These are phyloP conservation scores for Stagonosporopsis rhizophila DNA, from an alignment of 2,329 filamentous ascomycete genomes.

Conservation along the genomic window DNA sequence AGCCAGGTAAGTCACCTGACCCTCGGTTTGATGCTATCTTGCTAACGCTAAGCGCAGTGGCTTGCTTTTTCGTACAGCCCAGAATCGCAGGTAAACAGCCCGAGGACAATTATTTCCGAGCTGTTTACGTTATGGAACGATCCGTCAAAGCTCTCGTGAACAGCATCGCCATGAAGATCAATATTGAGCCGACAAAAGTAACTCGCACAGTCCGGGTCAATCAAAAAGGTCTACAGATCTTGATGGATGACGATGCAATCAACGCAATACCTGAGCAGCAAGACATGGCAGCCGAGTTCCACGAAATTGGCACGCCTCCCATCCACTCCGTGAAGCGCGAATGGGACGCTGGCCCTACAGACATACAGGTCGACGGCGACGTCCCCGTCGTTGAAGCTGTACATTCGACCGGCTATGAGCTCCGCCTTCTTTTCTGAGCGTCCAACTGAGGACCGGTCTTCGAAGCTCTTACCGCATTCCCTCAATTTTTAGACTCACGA, in stretches of 20 bases:
- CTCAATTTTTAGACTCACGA: slow-evolving; percentile 25
- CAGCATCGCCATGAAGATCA: slow-evolving; percentile 79
- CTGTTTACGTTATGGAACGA: slow-evolving; percentile 82
- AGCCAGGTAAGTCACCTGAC: slow-evolving; percentile 60
- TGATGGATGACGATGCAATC: slow-evolving; percentile 90
- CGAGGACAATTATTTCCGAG: slow-evolving; percentile 75
- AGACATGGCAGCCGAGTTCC: slow-evolving; percentile 78
- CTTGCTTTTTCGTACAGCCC: slow-evolving; percentile 84
- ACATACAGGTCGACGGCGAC: slow-evolving; percentile 59
- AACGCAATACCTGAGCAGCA: slow-evolving; percentile 85
- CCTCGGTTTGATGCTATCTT: slow-evolving; percentile 16
- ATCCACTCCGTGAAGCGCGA: slow-evolving; percentile 58
- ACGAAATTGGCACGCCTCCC: slow-evolving; percentile 64
- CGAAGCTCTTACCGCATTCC: slow-evolving; percentile 16
- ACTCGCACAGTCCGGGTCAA: slow-evolving; percentile 75
- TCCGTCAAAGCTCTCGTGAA: slow-evolving; percentile 76
- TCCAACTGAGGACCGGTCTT: not conserved
- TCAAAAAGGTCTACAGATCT: slow-evolving; percentile 77
- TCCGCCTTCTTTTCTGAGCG: slow-evolving; percentile 56
- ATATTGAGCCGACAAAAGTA: slow-evolving; percentile 75
- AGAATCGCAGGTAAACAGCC: slow-evolving; percentile 57
- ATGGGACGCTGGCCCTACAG: slow-evolving; percentile 59
- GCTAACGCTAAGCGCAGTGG: slow-evolving; percentile 63
- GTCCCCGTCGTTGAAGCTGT: slow-evolving; percentile 53
- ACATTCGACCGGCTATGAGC: slow-evolving; percentile 56